Evolutionary conservation across 2,329 filamentous ascomycete genomes (phyloP), one percentile per base, ranked within the genome.

Genomic region (Penicillium sp.): DNA sequence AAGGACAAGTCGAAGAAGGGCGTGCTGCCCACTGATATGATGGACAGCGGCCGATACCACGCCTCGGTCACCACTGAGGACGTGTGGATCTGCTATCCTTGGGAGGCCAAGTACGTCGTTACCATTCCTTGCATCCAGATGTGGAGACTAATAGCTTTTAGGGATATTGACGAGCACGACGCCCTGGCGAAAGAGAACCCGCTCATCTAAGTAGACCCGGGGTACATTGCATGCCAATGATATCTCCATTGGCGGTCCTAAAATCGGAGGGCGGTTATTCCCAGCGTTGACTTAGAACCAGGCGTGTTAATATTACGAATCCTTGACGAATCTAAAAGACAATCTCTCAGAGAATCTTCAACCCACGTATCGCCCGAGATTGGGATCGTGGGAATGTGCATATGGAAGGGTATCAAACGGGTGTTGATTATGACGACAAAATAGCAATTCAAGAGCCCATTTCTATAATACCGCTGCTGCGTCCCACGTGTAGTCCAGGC

Each of bases 1-100:
- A 98, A 98, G 79, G 80, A 95, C 68, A 96, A 98, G 77, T 50
- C 71, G 38, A 98, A 98, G 81, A 95, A 95, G 76, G 92, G 92
- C 37, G 69, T 69, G 13, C 74, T 98, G 39, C 89, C 92, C 8
- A 59, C 77, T 13, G 80, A 87, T 25, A 87, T 96, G 77, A 73
- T 90, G 48, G 68, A 74, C 27, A 68, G 80, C 38, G 76, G 77
- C 40, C 75, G 83, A 55, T 98, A 98, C 69, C 67, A 84, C 51
- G 92, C 92, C 14, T 87, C 92, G 14, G 74, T 83, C 60, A 96
- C 90, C 4, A 85, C 93, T 20, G 78, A 77, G n/a, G 90, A 98
- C 67, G 82, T 88, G 50, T 98, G 92, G 92, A 96, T 96, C 64
- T 93, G 87, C 75, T 98, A 98, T 69, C 92, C 92, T 11, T 98